These are phyloP conservation scores for Russula olivacea DNA, from an alignment of 768 basidiomycete species.

Conservation along the genomic window DNA sequence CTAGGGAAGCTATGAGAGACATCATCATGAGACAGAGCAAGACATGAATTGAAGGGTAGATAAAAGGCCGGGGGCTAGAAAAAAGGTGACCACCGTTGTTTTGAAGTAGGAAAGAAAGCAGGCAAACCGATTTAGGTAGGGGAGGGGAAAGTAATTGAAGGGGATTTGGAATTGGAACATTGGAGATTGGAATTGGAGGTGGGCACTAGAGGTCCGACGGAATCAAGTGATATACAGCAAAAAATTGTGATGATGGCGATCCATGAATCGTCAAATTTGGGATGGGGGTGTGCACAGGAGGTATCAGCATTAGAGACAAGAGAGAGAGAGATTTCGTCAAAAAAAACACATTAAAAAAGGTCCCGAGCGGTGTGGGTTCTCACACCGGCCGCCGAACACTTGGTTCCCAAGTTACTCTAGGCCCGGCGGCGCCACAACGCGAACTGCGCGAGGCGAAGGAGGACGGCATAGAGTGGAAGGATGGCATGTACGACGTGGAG, in stretches of 20 bases:
- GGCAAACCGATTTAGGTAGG: background rate
- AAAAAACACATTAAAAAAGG: background rate
- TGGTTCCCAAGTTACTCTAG: constrained; percentile 3
- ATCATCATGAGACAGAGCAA: background rate
- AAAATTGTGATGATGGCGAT: constrained; percentile 16
- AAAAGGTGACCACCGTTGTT: background rate
- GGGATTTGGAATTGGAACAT: background rate
- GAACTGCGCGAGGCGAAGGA: constrained; percentile 18
- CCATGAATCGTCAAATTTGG: background rate
- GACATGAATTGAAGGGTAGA: background rate
- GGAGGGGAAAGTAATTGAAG: background rate
- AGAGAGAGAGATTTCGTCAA: constrained; percentile 6
- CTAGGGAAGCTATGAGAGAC: constrained; percentile 5
- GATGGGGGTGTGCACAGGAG: constrained; percentile 7
- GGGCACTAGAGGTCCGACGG: background rate
- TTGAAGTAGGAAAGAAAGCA: background rate
- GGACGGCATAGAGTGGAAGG: constrained; percentile 21
- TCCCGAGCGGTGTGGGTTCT: background rate
- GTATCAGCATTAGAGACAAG: constrained; percentile 9
- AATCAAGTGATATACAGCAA: constrained; percentile 21
- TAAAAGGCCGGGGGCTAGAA: no score
- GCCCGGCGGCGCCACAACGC: constrained; percentile 8
- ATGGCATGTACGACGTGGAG: constrained; percentile 16
- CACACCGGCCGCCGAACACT: no score
- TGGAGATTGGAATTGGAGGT: background rate